phyloP scores from a whole-genome alignment of 2,329 filamentous ascomycete genomes.

The Apiospora malaysiana region DNA sequence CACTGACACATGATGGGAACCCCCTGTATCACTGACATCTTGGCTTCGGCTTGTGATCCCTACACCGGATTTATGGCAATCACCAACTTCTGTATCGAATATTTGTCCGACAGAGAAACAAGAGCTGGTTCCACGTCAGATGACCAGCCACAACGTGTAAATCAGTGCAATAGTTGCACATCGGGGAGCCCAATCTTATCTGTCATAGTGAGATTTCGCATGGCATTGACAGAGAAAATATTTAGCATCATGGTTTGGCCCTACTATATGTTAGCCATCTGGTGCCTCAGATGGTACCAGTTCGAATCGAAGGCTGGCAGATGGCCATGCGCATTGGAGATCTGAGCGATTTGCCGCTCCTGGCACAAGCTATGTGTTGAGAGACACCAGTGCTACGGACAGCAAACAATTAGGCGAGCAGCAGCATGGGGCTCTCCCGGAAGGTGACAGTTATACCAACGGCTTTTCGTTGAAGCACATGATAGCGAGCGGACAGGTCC shows the following conservation, averaged over 20 bases:
- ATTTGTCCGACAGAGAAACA: neutral
- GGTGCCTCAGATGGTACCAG: neutral
- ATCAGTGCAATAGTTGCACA: neutral
- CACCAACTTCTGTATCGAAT: neutral
- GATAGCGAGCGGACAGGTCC: too few species aligned
- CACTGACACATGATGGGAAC: neutral
- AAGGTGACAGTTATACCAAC: neutral
- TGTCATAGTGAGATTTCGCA: neutral
- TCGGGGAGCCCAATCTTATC: neutral
- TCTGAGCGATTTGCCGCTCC: neutral
- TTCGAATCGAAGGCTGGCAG: neutral
- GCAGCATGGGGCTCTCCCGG: neutral
- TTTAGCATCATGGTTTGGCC: neutral
- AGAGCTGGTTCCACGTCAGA: neutral
- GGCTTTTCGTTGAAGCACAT: neutral
- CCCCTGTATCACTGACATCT: too few species aligned
- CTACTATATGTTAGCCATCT: neutral
- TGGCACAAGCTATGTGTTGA: neutral
- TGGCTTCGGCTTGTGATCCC: too few species aligned
- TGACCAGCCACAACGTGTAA: neutral
- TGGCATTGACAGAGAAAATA: neutral
- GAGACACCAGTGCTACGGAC: neutral
- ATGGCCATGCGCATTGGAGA: too few species aligned
- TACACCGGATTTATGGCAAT: neutral
- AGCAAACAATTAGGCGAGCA: neutral